Conservation (phyloP, 495 filamentous ascomycete genomes). For the Talaromyces proteolyticus region DNA sequence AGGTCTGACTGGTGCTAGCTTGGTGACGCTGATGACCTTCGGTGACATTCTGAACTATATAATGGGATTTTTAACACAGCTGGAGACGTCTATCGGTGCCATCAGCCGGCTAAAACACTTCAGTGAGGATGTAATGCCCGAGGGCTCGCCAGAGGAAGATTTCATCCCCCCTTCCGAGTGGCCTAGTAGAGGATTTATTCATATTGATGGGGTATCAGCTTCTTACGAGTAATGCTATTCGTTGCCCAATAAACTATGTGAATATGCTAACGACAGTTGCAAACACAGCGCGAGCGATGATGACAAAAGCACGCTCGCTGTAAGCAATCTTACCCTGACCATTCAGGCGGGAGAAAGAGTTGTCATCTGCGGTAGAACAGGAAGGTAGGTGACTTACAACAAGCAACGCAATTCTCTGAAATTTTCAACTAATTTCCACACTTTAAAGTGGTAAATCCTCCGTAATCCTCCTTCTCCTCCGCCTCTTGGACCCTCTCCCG, state of each 20-base stretch:
- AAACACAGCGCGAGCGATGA: neutral
- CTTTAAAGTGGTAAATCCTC: conserved; percentile 23
- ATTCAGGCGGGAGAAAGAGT: conserved; percentile 29
- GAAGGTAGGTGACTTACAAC: conserved; percentile 28
- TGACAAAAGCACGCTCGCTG: neutral
- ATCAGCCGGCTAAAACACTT: conserved; percentile 34
- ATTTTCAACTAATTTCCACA: conserved; percentile 8
- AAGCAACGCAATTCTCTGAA: too few relatives aligned
- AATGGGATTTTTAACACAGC: conserved; percentile 32
- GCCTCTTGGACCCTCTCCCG: neutral
- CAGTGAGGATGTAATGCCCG: conserved; percentile 12
- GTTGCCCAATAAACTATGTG: too few relatives aligned
- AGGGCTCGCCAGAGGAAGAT: conserved; percentile 16
- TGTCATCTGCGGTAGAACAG: conserved; percentile 40
- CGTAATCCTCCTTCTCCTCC: conserved; percentile 25
- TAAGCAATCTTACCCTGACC: neutral
- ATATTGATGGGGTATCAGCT: conserved; percentile 14
- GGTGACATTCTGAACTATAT: conserved; percentile 25
- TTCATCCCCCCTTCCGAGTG: conserved; percentile 9
- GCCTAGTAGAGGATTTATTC: conserved; percentile 13
- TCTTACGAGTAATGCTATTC: conserved; percentile 18
- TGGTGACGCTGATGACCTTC: conserved; percentile 29
- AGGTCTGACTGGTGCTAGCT: conserved; percentile 37
- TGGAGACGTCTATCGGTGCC: conserved; percentile 45
- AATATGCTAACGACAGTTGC: too few relatives aligned